phyloP scores from a whole-genome alignment of 2,329 filamentous ascomycete genomes.

The Coccinonectria pachysandricola region DNA sequence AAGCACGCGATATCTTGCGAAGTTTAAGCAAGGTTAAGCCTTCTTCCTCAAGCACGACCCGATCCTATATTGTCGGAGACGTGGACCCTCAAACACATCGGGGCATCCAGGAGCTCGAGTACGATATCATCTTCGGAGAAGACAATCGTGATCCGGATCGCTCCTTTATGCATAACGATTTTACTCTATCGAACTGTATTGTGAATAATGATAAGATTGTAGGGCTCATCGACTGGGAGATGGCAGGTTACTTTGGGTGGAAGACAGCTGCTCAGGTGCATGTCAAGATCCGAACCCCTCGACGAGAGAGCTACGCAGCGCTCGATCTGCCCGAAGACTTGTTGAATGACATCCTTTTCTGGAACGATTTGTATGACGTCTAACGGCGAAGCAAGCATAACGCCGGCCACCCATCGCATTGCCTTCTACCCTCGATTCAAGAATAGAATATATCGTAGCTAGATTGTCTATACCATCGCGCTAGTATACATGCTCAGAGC shows the following conservation, averaged over 20 bases:
- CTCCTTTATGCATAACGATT: constrained; percentile 30
- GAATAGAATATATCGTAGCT: too few relatives aligned
- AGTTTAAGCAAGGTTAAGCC: constrained; percentile 19
- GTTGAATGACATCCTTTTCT: constrained; percentile 1
- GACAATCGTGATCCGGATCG: constrained; percentile 14
- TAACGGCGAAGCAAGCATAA: too few relatives aligned
- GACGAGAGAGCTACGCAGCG: constrained; percentile 14
- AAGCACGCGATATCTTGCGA: constrained; percentile 23
- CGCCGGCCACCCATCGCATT: too few relatives aligned
- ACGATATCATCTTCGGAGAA: constrained; percentile 21
- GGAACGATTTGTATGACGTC: constrained; percentile 3
- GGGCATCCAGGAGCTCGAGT: constrained; percentile 22
- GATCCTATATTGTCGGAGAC: constrained; percentile 42
- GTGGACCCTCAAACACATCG: constrained; percentile 48
- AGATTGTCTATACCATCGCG: too few relatives aligned
- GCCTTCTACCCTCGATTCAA: too few relatives aligned
- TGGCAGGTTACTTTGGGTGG: constrained; percentile 28
- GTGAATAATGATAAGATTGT: constrained; percentile 29
- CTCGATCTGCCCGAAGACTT: background rate
- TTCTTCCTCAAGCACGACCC: constrained; percentile 4
- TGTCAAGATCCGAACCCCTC: constrained; percentile 12
- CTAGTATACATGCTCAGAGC: too few relatives aligned
- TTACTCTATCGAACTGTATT: constrained; percentile 27
- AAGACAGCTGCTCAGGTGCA: constrained; percentile 20
- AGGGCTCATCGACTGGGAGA: constrained; percentile 31